Evolutionary conservation across 2,329 filamentous ascomycete genomes (phyloP), one percentile per base, ranked within the genome.

Genomic region (Chrysoporthe austroafricana): DNA sequence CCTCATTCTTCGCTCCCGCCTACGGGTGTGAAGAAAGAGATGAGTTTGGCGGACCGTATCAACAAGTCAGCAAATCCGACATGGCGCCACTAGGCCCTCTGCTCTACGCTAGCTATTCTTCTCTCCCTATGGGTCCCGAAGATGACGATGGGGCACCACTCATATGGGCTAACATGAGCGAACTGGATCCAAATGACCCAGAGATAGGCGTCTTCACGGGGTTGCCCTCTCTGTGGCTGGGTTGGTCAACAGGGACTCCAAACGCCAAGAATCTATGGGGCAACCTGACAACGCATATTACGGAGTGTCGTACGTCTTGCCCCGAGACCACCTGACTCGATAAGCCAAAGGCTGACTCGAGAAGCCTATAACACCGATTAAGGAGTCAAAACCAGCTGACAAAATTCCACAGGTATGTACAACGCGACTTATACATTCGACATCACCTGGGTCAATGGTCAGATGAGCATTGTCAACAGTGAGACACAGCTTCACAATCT

Each of bases 91-190:
- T 5, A 8, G 69, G 69, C 14, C 48, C 32, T 18, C 50, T 71
- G 9, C 59, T 69, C 6, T 71, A 71, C 21, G 65, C 59, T 39
- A 71, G 67, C 32, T 71, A 71, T 50, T 71, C 69, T 0, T 71
- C 69, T 2, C 62, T 71, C 6, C 62, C 62, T n/a, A 64, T 64
- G 62, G 62, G 62, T 8, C 42, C 59, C 6, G 69, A 71, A 36
- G 67, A 63, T 8, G 56, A 66, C 6, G 64, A 66, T 16, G 69
- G 69, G 18, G 62, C 62, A 11, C 65, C 69, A 11, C 26, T 71
- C 34, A 56, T 46, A 16, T 71, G 69, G 69, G 58, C 69, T 39
- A 69, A 63, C 44, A 69, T 64, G 62, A 57, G n/a, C 42, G 36
- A 56, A 4, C 26, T 64, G 1, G 34, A 56, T n/a, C 62, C 62